These are phyloP conservation scores for Leavenworthia alabamica DNA, from an alignment of 345 rosid genomes.

Conservation along the genomic window DNA sequence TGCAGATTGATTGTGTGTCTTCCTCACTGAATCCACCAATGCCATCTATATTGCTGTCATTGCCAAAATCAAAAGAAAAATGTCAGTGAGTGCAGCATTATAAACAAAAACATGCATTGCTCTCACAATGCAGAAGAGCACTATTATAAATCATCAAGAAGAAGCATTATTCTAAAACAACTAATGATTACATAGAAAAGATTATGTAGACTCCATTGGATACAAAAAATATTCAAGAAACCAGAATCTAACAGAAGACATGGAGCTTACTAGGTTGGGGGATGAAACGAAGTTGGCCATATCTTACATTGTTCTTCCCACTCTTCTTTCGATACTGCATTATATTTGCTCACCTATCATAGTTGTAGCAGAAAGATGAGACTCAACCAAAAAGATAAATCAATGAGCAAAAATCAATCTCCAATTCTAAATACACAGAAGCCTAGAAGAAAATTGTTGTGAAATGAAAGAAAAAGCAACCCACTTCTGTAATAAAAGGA, in stretches of 20 bases:
- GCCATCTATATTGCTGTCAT: constrained; percentile 81
- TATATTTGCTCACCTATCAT: constrained; percentile 60
- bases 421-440: not conserved
- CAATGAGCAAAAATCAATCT: not conserved
- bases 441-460: not conserved
- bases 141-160: not conserved
- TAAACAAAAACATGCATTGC: not conserved
- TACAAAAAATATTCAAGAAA: not conserved
- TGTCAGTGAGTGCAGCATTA: not conserved
- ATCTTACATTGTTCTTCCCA: constrained; percentile 91
- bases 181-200: not conserved
- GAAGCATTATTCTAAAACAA: not conserved
- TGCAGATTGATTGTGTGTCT: constrained; percentile 43
- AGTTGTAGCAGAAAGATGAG: not conserved
- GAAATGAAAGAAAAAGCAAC: constrained; percentile 32
- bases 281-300: constrained; percentile 95
- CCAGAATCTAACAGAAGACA: constrained; percentile 7
- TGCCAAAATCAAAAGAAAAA: not conserved
- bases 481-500: constrained; percentile 68
- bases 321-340: constrained; percentile 69
- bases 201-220: not conserved
- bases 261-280: constrained; percentile 69
- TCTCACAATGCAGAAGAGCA: not conserved
- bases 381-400: not conserved
- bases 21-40: constrained; percentile 69